Percentiles rank a stretch among this genome's conserved stretches.
Conservation (phyloP, 345 rosid genomes). For the Dipteronia sinensis region DNA sequence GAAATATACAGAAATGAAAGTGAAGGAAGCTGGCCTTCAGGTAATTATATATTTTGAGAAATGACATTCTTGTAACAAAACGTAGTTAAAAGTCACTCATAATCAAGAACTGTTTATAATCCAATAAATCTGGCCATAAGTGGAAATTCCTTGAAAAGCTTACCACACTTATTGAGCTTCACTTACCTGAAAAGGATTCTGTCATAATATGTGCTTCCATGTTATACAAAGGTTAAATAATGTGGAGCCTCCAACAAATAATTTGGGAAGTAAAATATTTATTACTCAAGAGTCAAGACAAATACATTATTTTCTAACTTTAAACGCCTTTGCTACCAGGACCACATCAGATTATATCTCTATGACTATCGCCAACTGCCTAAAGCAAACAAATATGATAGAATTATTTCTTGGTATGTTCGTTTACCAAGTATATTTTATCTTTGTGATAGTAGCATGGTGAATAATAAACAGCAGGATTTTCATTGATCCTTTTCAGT, state of each 20-base stretch:
- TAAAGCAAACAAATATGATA: conserved; percentile 54
- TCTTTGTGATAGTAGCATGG: neutral
- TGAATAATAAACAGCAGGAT: neutral
- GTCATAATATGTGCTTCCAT: too few relatives aligned
- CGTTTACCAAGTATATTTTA: neutral
- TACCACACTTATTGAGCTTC: too few relatives aligned
- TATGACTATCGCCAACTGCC: conserved; percentile 82
- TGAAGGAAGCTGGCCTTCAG: conserved; percentile 87
- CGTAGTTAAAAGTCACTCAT: neutral
- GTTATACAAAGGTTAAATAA: too few relatives aligned
- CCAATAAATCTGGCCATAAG: too few relatives aligned
- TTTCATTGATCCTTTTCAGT: conserved; percentile 38
- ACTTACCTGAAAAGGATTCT: too few relatives aligned
- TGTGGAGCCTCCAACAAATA: too few relatives aligned
- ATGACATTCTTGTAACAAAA: neutral
- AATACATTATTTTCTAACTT: neutral
- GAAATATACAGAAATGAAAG: conserved; percentile 64
- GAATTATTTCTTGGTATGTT: conserved; percentile 81
- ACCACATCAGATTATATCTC: conserved; percentile 59
- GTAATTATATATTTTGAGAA: conserved; percentile 28
- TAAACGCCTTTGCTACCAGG: conserved; percentile 35
- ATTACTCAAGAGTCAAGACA: too few relatives aligned
- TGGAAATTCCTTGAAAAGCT: too few relatives aligned
- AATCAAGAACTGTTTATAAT: neutral
- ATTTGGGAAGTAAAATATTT: too few relatives aligned